Percentiles rank a stretch among this genome's conserved stretches.
phyloP scores from a whole-genome alignment of 805 yeast species.

The Monosporozyma servazzii region DNA sequence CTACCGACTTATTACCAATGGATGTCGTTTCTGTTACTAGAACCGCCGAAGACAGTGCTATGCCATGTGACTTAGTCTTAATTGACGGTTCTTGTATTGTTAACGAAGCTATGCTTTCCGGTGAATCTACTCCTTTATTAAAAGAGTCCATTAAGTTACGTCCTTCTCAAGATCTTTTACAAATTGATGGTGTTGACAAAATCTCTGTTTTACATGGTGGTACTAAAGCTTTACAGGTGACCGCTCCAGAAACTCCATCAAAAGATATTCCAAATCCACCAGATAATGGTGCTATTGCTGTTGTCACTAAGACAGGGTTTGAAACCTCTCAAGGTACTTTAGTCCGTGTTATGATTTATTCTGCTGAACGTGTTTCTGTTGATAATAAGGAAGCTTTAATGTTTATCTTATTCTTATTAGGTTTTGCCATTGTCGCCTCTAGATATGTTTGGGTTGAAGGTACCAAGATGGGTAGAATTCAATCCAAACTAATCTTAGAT shows the following conservation, averaged over 20 bases:
- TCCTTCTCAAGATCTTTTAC: conserved; percentile 58
- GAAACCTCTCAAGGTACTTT: conserved; percentile 97
- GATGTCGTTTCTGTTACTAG: conserved; percentile 83
- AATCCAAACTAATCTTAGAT: conserved; percentile 85
- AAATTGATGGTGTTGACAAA: conserved; percentile 77
- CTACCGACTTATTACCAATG: conserved; percentile 79
- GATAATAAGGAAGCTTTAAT: conserved; percentile 91
- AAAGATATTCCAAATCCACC: conserved; percentile 57
- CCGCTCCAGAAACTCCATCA: conserved; percentile 46
- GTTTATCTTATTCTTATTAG: conserved; percentile 79
- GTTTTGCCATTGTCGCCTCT: conserved; percentile 90
- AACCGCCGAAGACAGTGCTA: conserved; percentile 81
- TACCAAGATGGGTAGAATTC: conserved; percentile 88
- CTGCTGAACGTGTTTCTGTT: conserved; percentile 92
- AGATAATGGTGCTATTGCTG: conserved; percentile 84
- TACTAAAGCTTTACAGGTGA: conserved; percentile 88
- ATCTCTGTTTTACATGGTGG: conserved; percentile 90
- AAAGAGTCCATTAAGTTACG: conserved; percentile 86
- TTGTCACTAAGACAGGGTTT: conserved; percentile 91
- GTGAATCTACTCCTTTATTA: conserved; percentile 93
- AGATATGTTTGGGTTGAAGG: conserved; percentile 99
- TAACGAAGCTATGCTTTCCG: conserved; percentile 97
- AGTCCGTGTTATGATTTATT: conserved; percentile 95
- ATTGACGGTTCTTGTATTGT: conserved; percentile 89
- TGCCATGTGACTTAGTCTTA: conserved; percentile 87